Evolutionary conservation across 2,329 filamentous ascomycete genomes (phyloP).

Genomic region (Aphanoascus verrucosus): DNA sequence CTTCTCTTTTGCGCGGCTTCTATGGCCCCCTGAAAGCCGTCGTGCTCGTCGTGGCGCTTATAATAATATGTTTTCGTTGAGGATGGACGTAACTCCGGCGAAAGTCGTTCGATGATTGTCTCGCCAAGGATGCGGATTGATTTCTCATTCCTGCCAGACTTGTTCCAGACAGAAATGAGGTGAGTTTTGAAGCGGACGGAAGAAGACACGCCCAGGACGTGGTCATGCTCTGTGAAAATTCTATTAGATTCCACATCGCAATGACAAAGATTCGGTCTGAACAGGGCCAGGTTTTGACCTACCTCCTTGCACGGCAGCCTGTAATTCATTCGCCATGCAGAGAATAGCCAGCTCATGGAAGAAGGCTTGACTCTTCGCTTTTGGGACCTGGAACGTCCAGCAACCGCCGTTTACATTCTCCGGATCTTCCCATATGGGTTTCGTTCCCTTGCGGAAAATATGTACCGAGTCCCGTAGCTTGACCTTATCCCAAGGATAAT

Average conservation of each 20-base stretch:
- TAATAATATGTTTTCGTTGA: constrained; percentile 51
- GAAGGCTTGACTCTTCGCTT: constrained; percentile 50
- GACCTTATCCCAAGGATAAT: constrained; percentile 64
- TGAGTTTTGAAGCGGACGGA: constrained; percentile 82
- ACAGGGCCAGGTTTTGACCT: constrained; percentile 42
- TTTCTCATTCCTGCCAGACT: constrained; percentile 67
- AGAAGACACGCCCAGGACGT: constrained; percentile 75
- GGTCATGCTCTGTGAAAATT: constrained; percentile 56
- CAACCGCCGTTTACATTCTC: constrained; percentile 76
- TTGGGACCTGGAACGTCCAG: constrained; percentile 86
- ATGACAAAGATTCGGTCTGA: background rate
- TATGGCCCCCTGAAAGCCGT: constrained; percentile 55
- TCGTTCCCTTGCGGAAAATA: constrained; percentile 67
- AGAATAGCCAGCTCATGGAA: constrained; percentile 30
- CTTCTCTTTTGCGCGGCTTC: constrained; percentile 10
- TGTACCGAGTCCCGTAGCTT: constrained; percentile 69
- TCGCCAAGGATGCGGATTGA: constrained; percentile 65
- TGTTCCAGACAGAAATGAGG: constrained; percentile 87
- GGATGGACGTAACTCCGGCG: constrained; percentile 61
- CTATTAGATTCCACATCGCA: background rate
- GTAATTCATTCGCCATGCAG: constrained; percentile 32
- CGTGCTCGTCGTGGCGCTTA: constrained; percentile 82
- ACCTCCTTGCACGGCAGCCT: constrained; percentile 67
- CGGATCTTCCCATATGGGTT: constrained; percentile 72
- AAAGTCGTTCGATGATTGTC: constrained; percentile 63